Base-by-base conservation (phyloP, 2,329 filamentous ascomycete species). In the Microsporum canis region DNA sequence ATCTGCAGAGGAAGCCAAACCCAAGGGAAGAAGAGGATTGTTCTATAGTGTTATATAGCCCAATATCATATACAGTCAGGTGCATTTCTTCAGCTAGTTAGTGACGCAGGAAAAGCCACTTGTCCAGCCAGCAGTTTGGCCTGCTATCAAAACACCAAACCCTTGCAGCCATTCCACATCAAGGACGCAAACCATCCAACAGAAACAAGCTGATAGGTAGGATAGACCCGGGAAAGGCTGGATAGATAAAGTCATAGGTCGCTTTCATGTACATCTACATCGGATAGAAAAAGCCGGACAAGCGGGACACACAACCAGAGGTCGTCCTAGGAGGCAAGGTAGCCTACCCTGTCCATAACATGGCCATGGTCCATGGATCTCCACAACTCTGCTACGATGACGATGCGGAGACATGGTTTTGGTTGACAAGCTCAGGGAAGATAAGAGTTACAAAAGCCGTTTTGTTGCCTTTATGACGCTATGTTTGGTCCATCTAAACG, bases 221-320 rank as follows among this genome's bases (percentile, higher is more conserved):
- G 60, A 53, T 61, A 61, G 17, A 1, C 17, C 43, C 33, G 60
- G 60, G 58, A 58, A 61, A 8, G 31, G 1, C 41, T 27, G 60
- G 60, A 36, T 51, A 43, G 55, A 31, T 12, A 38, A n/a, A 29
- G 51, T 38, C 38, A 51, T 29, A 34, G 34, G 29, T 55, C 33
- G 14, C 51, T 34, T 17, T n/a, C 51, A 34, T 55, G 51, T 55
- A 55, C 31, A n/a, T 55, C 29, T 55, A 55, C 51, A 55, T 17
- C 51, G 27, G 45, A 51, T 36, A n/a, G 51, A 33, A 12, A 6
- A 17, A 33, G 29, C 31, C 49, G 49, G 8, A 34, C 12, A 23
- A 23, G 17, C 17, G 17, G 17, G 49, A 33, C 14, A n/a, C 10
- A 17, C 31, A 31, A 51, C 10, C 14, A 14, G 31, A 12, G 10